Conservation (phyloP, 1,139 yeast genomes). For the Geotrichum siamense region DNA sequence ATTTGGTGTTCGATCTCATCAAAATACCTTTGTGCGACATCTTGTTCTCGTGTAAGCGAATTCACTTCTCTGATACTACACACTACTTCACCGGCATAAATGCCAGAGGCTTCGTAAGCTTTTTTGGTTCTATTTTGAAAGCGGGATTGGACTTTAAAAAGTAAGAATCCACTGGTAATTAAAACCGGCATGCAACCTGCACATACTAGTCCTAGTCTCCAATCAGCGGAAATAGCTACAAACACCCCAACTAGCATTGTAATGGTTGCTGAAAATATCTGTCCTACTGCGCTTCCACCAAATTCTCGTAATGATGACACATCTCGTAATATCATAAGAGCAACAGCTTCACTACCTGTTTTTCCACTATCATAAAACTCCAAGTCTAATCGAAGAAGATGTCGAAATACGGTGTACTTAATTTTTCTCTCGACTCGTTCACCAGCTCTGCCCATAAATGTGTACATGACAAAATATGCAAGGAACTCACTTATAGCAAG, state of each 20-base stretch:
- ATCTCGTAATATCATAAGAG: constrained; percentile 38
- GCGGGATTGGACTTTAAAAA: constrained; percentile 69
- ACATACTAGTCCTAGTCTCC: constrained; percentile 59
- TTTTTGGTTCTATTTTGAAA: constrained; percentile 47
- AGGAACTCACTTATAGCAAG: constrained; percentile 35
- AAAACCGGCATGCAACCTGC: constrained; percentile 57
- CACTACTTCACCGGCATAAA: constrained; percentile 35
- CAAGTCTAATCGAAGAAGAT: constrained; percentile 61
- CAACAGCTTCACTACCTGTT: constrained; percentile 13
- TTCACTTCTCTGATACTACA: constrained; percentile 36
- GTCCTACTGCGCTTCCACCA: constrained; percentile 78
- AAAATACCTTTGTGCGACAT: constrained; percentile 30
- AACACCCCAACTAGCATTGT: constrained; percentile 65
- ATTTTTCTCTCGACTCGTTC: constrained; percentile 32
- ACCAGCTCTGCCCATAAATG: constrained; percentile 23
- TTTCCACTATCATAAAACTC: constrained; percentile 57
- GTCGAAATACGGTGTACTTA: constrained; percentile 31
- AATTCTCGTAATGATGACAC: constrained; percentile 68
- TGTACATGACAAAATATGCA: constrained; percentile 30
- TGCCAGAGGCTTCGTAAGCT: constrained; percentile 36
- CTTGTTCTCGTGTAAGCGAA: constrained; percentile 35
- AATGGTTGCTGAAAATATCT: constrained; percentile 68
- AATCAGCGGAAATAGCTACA: constrained; percentile 59
- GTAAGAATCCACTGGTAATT: constrained; percentile 66
- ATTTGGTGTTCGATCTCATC: constrained; percentile 31